Evolutionary conservation across 495 filamentous ascomycete genomes (phyloP), one percentile per base, ranked within the genome.

Genomic region (Tuber indicum): DNA sequence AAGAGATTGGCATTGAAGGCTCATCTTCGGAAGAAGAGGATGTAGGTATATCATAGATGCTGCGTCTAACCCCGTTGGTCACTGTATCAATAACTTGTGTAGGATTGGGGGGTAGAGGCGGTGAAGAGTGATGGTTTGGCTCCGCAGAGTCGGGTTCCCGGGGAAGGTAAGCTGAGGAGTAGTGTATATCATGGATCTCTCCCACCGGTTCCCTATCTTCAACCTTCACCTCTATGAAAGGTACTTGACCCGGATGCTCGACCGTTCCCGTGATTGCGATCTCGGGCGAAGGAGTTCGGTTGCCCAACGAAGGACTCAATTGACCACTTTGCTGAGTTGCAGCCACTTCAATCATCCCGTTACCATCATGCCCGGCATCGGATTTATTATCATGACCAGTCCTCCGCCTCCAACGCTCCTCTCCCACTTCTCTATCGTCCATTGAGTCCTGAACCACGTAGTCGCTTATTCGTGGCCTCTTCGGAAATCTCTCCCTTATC

Each of bases 381-480:
- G 17, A 36, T 66, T 70, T 43, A 72, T 75, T 42, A 73, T 76
- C 46, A 32, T 36, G 58, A 19, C 26, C 26, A 36, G 26, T 36
- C 26, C 26, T 14, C 58, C n/a, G 26, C 58, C 58, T 36, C 58
- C 58, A 66, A 17, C 16, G 26, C 26, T 66, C 26, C 58, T 66
- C 58, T 2, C 69, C 70, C 10, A 77, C 77, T 16, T 82, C 80
- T 7, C 72, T 45, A 70, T 82, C 81, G 72, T 82, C 81, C 81
- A 79, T 76, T 36, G 80, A 82, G 52, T 82, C 81, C 39, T 74
- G 26, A 21, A 79, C 80, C 32, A 80, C 19, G 41, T 76, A 80
- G 39, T 80, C 77, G 19, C 76, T 49, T 19, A 47, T 72, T 39
- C 62, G 73, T 17, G 73, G 74, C 23, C 78, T 71, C 45, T 80